phyloP scores from a whole-genome alignment of 495 filamentous ascomycete genomes.

The Aspergillus cristatus region DNA sequence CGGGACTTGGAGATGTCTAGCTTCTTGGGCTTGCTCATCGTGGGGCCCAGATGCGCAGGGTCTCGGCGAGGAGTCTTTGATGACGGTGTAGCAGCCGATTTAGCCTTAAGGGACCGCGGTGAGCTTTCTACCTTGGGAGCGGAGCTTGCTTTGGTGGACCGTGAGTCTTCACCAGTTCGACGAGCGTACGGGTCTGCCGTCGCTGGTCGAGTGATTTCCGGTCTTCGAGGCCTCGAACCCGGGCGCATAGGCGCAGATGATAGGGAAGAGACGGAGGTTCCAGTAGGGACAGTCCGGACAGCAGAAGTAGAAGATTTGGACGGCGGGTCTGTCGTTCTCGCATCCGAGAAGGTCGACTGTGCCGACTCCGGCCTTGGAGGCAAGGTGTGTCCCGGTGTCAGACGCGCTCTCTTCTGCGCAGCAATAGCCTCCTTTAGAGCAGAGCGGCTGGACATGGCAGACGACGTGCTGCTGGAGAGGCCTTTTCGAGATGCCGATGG shows the following conservation, averaged over 20 bases:
- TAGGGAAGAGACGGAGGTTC: slow-evolving; percentile 33
- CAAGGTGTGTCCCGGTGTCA: slow-evolving; percentile 43
- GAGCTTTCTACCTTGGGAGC: no score
- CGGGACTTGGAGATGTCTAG: slow-evolving; percentile 30
- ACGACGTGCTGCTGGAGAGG: slow-evolving; percentile 45
- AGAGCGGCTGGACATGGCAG: slow-evolving; percentile 33
- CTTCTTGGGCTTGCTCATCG: slow-evolving; percentile 28
- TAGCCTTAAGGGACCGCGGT: slow-evolving; percentile 23
- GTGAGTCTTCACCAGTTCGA: slow-evolving; percentile 22
- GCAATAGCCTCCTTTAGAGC: slow-evolving; percentile 72
- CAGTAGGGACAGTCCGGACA: slow-evolving; percentile 23
- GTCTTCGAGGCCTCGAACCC: slow-evolving; percentile 32
- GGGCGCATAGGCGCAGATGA: slow-evolving; percentile 53
- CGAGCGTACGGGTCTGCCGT: slow-evolving; percentile 51
- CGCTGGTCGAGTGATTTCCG: slow-evolving; percentile 44
- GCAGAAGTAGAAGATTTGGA: slow-evolving; percentile 17
- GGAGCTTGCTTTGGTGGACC: slow-evolving; percentile 39
- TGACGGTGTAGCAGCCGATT: slow-evolving; percentile 19
- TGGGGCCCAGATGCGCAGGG: slow-evolving; percentile 13
- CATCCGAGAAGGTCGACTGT: slow-evolving; percentile 44
- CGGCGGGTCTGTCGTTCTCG: slow-evolving; percentile 33
- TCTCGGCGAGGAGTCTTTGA: slow-evolving; percentile 27
- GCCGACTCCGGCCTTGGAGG: slow-evolving; percentile 67
- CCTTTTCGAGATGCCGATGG: slow-evolving; percentile 35
- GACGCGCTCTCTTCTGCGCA: slow-evolving; percentile 62